These are phyloP conservation scores for Emergomyces orientalis DNA, from an alignment of 2,329 filamentous ascomycete genomes.

Conservation along the genomic window DNA sequence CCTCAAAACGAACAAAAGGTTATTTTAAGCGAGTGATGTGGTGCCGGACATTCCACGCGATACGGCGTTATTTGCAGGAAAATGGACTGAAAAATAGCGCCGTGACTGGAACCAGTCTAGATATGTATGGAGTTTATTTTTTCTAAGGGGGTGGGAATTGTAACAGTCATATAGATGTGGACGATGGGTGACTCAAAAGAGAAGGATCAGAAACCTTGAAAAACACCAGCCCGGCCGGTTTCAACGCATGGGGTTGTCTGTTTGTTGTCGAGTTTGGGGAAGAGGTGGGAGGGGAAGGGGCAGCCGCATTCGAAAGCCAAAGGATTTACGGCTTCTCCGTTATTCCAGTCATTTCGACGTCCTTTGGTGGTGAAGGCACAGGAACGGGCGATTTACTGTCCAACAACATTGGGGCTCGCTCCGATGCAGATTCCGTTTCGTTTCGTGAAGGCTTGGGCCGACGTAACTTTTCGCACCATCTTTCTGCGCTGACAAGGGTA, in stretches of 20 bases:
- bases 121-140: neutral
- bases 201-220: neutral
- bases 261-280: neutral
- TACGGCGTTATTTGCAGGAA: neutral
- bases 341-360: constrained; percentile 31
- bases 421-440: neutral
- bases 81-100: neutral
- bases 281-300: neutral
- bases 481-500: constrained; percentile 81
- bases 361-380: constrained; percentile 18
- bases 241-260: neutral
- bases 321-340: constrained; percentile 23
- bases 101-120: neutral
- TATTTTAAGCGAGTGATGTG: neutral
- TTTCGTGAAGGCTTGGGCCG: constrained; percentile 28
- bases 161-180: neutral
- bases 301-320: neutral
- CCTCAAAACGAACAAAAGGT: neutral
- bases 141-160: neutral
- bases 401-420: constrained; percentile 5
- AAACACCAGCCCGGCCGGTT: neutral
- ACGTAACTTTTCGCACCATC: constrained; percentile 76
- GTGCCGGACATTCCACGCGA: neutral
- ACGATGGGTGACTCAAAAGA: neutral
- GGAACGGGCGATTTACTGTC: constrained; percentile 16